Percentiles rank a stretch among this genome's conserved stretches.
These are phyloP conservation scores for Umbelopsis sp. DNA, from an alignment of 192 early-diverging fungal genomes.

Conservation along the genomic window DNA sequence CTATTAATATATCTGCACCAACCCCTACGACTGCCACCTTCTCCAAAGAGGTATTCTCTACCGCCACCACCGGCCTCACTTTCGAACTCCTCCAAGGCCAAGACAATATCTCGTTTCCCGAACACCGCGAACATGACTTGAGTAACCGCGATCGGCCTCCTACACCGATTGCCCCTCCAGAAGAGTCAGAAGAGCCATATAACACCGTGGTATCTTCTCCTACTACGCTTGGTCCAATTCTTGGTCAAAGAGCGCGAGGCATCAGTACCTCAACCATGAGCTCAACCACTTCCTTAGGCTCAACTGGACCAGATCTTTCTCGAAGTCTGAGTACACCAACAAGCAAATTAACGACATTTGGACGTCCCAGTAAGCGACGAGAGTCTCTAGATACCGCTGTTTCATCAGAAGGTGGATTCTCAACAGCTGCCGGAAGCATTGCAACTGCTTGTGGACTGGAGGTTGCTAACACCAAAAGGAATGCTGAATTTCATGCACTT, in stretches of 20 bases:
- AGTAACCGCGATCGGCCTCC: not conserved
- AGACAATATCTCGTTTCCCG: conserved; percentile 9
- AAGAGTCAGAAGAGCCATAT: not conserved
- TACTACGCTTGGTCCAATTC: not conserved
- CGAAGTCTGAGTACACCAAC: not conserved
- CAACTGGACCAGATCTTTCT: not conserved
- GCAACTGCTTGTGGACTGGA: conserved; percentile 28
- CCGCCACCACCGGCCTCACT: conserved; percentile 18
- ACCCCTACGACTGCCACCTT: conserved; percentile 24
- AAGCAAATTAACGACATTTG: not conserved
- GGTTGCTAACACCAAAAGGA: conserved; percentile 52
- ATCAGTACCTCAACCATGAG: conserved; percentile 10
- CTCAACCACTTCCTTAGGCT: conserved; percentile 16
- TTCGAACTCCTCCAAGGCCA: conserved; percentile 28
- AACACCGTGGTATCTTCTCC: not conserved
- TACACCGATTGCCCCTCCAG: conserved; percentile 20
- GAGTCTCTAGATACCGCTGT: conserved; percentile 6
- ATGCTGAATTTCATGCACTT: conserved; percentile 54
- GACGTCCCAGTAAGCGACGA: not conserved
- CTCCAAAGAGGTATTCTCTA: conserved; percentile 9
- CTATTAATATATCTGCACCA: conserved; percentile 13
- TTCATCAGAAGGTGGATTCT: conserved; percentile 20
- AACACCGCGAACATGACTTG: conserved; percentile 8
- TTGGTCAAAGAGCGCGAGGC: not conserved
- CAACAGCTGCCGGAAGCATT: conserved; percentile 22